A percentile compares a stretch with the other conserved stretches of the same genome.
Conservation (phyloP, 2,329 filamentous ascomycete species). For the Hymenoscyphus infarciens region DNA sequence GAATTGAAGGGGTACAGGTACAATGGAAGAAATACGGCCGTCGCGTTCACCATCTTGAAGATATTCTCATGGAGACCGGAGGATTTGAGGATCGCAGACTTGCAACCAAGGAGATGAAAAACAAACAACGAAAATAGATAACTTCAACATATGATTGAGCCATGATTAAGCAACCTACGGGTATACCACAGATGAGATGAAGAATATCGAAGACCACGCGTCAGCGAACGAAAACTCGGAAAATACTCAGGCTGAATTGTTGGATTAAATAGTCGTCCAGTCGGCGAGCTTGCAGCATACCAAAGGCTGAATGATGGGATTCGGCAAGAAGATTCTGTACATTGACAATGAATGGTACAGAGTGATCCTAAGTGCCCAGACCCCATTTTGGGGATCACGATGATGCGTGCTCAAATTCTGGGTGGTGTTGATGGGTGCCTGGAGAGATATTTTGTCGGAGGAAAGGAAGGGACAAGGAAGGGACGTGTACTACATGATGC, state of each 20-base stretch:
- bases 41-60: constrained; percentile 22
- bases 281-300: neutral
- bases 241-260: constrained; percentile 16
- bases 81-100: neutral
- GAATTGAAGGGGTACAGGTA: constrained; percentile 29
- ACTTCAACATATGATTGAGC: constrained; percentile 4
- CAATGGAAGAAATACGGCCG: constrained; percentile 25
- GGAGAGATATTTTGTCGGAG: neutral
- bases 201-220: constrained; percentile 10
- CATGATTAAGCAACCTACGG: neutral
- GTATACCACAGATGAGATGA: neutral
- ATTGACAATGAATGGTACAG: neutral
- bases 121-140: neutral
- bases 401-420: neutral
- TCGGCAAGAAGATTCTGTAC: constrained; percentile 5
- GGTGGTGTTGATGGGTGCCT: neutral
- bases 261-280: constrained; percentile 8
- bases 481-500: no score
- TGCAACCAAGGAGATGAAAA: neutral
- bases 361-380: constrained; percentile 6
- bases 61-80: neutral
- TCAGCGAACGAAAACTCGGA: constrained; percentile 6
- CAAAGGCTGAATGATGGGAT: constrained; percentile 9
- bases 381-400: neutral
- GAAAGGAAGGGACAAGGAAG: neutral